phyloP scores from a whole-genome alignment of 345 rosid species.

The Dipteronia dyeriana region DNA sequence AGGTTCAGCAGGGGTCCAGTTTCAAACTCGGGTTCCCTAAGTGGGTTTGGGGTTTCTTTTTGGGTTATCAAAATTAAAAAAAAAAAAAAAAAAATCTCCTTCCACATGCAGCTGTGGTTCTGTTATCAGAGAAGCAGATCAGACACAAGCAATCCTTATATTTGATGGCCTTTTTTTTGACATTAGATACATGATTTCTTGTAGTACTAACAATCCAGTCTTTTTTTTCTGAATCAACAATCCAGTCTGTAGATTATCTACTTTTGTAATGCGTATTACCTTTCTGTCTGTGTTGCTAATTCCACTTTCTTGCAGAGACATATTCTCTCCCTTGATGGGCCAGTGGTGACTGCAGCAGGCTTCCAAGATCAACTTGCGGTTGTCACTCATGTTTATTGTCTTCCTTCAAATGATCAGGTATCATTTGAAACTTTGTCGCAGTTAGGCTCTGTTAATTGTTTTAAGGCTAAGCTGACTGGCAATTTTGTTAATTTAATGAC shows the following conservation, averaged over 20 bases:
- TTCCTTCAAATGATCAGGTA: conserved; percentile 88
- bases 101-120: background rate
- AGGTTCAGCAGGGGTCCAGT: too few relatives aligned
- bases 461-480: background rate
- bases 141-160: background rate
- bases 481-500: conserved; percentile 1
- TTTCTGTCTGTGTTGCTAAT: background rate
- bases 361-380: conserved; percentile 78
- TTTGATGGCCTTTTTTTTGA: background rate
- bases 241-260: background rate
- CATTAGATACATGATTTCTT: background rate
- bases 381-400: conserved; percentile 76
- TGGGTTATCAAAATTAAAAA: too few relatives aligned
- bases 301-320: conserved; percentile 60
- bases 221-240: background rate
- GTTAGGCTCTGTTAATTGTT: conserved; percentile 11
- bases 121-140: background rate
- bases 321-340: conserved; percentile 82
- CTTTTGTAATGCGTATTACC: background rate
- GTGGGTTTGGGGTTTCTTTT: too few relatives aligned
- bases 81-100: background rate
- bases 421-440: conserved; percentile 4
- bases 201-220: background rate
- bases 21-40: too few relatives aligned
- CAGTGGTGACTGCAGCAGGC: conserved; percentile 83